Base-by-base conservation (phyloP, 805 yeast species). In the Metschnikowia colocasiae region DNA sequence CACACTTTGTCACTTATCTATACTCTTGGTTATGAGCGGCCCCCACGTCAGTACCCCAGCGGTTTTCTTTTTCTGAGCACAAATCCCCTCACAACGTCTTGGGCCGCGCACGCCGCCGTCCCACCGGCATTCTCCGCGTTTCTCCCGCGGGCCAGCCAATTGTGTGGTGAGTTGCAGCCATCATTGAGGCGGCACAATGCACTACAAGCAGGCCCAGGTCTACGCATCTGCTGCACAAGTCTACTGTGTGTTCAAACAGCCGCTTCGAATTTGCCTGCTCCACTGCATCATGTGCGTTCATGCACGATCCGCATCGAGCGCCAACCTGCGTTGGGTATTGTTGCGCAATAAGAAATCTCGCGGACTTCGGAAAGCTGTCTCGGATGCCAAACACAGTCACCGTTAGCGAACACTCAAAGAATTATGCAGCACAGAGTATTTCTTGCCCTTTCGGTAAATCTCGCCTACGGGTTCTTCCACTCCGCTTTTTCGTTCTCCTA, bases 221-320 rank as follows among this genome's bases (percentile, higher is more conserved):
- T 12, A 19, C 36, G 15, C n/a, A 33, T 6, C 40, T 3, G n/a
- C 19, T 23, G 30, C 40, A 36, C 30, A 15, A 15, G 7, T 20
- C 38, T 35, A 31, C 25, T 19, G 16, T 23, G 40, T 23, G 30
- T 36, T 12, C 29, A 36, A 15, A 8, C 30, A 35, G 26, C 39
- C 39, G 26, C 26, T 35, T 19, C 20, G 16, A n/a, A 35, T n/a
- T 35, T n/a, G 27, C 26, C 13, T 35, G 22, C 39, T 20, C 39
- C 39, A 35, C 39, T 35, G 39, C 39, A 22, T 35, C 29, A 39
- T 29, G 34, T 39, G 42, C 33, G 13, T 39, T 15, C n/a, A 39
- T 29, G 20, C 34, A 29, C 19, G 42, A 20, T 16, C 25, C 25
- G 34, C 42, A 20, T 19, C 26, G 26, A 39, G 42, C 22, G 42